Evolutionary conservation across 1,284 basidiomycete genomes (phyloP).

Genomic region (Fomes fomentarius): DNA sequence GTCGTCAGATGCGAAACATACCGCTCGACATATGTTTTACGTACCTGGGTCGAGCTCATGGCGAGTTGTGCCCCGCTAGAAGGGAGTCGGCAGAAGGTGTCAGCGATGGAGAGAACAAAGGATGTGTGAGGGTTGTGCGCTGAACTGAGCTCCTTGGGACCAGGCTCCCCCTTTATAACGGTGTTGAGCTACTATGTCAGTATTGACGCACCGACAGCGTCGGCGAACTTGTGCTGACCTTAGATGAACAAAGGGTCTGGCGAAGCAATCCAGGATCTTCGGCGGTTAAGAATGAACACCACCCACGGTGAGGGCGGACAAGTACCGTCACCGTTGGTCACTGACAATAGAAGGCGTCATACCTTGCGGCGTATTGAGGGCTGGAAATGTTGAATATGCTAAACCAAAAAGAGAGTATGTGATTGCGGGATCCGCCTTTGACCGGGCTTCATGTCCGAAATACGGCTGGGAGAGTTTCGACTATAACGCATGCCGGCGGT

Average conservation of each 20-base stretch:
- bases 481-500: neutral
- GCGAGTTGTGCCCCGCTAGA: neutral
- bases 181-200: slow-evolving; percentile 11
- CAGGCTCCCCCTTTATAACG: slow-evolving; percentile 17
- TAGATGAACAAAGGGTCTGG: slow-evolving; percentile 13
- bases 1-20: neutral
- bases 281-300: slow-evolving; percentile 15
- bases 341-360: slow-evolving; percentile 7
- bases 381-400: slow-evolving; percentile 4
- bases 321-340: slow-evolving; percentile 15
- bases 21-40: neutral
- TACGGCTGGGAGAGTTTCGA: slow-evolving; percentile 1
- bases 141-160: no score
- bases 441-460: slow-evolving; percentile 16
- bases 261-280: slow-evolving; percentile 16
- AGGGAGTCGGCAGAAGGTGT: slow-evolving; percentile 1
- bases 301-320: slow-evolving; percentile 10
- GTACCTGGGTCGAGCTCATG: slow-evolving; percentile 25
- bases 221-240: slow-evolving; percentile 10
- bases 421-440: neutral
- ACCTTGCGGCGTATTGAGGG: slow-evolving; percentile 11
- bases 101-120: slow-evolving; percentile 16
- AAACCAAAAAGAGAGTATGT: slow-evolving; percentile 3
- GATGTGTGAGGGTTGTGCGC: no score
- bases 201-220: slow-evolving; percentile 16